Percentiles rank a stretch among this genome's conserved stretches.
Conservation (phyloP, 108 stramenopile species). For the Parmales sp. region DNA sequence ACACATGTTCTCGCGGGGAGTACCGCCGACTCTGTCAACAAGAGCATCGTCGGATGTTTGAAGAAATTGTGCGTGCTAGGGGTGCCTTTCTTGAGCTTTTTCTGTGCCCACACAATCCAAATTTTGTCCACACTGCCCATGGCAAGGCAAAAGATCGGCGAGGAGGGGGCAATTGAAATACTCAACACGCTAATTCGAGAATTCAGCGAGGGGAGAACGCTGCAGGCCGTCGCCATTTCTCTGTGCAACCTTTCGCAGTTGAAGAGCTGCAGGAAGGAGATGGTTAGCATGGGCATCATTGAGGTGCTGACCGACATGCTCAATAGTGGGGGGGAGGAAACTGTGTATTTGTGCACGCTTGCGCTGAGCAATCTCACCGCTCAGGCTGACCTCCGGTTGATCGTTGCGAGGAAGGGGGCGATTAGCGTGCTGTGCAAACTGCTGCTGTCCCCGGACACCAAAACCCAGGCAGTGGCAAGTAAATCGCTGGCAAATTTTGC, state of each 20-base stretch:
- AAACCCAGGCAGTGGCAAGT: background rate
- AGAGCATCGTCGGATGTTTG: conserved; percentile 5
- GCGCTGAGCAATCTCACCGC: background rate
- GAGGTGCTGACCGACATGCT: conserved; percentile 1
- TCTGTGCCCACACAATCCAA: background rate
- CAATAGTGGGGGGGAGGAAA: background rate
- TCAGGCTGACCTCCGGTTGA: background rate
- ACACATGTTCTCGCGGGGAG: background rate
- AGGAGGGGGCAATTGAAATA: conserved; percentile 8
- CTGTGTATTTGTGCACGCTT: background rate
- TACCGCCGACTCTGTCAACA: background rate
- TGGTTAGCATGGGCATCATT: background rate
- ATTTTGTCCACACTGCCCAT: background rate
- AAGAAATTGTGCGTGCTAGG: background rate
- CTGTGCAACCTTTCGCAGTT: conserved; percentile 11
- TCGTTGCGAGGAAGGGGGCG: background rate
- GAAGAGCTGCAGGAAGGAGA: conserved; percentile 12
- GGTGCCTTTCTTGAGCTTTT: background rate
- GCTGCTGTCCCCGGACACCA: background rate
- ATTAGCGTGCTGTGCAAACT: background rate
- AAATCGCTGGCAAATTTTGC: conserved; percentile 1
- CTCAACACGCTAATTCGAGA: background rate
- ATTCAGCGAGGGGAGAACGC: background rate
- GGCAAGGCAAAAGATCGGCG: background rate
- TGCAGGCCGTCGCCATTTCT: background rate